Conservation (phyloP, 2,329 filamentous ascomycete genomes). For the Elsinoe fawcettii region DNA sequence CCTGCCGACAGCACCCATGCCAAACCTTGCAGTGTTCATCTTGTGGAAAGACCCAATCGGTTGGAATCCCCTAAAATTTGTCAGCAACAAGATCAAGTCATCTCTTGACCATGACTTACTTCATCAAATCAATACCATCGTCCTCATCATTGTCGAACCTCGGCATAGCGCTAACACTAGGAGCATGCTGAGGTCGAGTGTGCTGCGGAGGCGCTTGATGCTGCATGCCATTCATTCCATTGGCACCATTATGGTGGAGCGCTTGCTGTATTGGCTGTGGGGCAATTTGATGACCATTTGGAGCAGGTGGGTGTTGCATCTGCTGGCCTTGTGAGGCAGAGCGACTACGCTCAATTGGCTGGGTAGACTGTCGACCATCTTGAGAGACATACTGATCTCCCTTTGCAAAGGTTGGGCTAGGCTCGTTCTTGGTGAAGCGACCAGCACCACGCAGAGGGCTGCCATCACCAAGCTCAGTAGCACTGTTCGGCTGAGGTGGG, state of each 20-base stretch:
- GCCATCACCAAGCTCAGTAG: conserved; percentile 22
- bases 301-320: conserved; percentile 12
- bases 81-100: neutral
- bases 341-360: conserved; percentile 22
- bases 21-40: conserved; percentile 19
- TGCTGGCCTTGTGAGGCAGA: conserved; percentile 21
- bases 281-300: neutral
- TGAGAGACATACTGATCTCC: conserved; percentile 1
- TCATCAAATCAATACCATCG: conserved; percentile 42
- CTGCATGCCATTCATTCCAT: conserved; percentile 1
- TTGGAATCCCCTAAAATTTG: conserved; percentile 38
- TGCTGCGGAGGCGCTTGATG: conserved; percentile 9
- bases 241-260: neutral
- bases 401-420: conserved; percentile 20
- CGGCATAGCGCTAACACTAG: conserved; percentile 23
- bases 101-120: conserved; percentile 31
- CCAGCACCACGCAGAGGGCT: conserved; percentile 28
- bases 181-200: conserved; percentile 9
- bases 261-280: neutral
- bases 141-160: conserved; percentile 36
- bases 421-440: conserved; percentile 19
- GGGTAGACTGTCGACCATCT: conserved; percentile 14
- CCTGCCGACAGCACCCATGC: conserved; percentile 17
- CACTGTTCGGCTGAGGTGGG: conserved; percentile 23
- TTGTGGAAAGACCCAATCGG: conserved; percentile 43